These are phyloP conservation scores for Massariosphaeria phaeospora DNA, from an alignment of 495 filamentous ascomycete species.

Conservation along the genomic window DNA sequence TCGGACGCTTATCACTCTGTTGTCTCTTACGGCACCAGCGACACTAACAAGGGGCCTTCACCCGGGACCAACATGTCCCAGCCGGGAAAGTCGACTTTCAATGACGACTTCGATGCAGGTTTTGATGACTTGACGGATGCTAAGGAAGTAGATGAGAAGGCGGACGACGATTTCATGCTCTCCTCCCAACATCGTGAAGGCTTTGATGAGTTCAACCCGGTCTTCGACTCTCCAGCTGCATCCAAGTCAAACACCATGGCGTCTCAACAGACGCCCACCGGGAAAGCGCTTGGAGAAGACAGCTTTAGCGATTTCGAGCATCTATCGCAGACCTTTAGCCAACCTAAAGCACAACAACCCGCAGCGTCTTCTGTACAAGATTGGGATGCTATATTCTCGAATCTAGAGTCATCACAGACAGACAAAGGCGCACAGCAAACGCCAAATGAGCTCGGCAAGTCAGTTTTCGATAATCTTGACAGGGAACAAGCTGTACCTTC, in stretches of 20 bases:
- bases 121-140: slow-evolving; percentile 87
- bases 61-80: slow-evolving; percentile 38
- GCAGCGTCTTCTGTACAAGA: slow-evolving; percentile 57
- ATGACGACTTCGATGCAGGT: slow-evolving; percentile 73
- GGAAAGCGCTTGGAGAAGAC: slow-evolving; percentile 48
- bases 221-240: slow-evolving; percentile 51
- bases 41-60: slow-evolving; percentile 32
- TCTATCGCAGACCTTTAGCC: slow-evolving; percentile 29
- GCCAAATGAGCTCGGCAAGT: slow-evolving; percentile 16
- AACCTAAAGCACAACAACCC: slow-evolving; percentile 38
- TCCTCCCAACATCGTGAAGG: slow-evolving; percentile 42
- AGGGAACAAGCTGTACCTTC: slow-evolving; percentile 22
- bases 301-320: slow-evolving; percentile 52
- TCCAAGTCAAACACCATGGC: slow-evolving; percentile 53
- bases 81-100: slow-evolving; percentile 45
- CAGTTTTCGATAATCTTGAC: slow-evolving; percentile 22
- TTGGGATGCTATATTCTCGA: slow-evolving; percentile 93
- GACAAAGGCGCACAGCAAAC: slow-evolving; percentile 23
- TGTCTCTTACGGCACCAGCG: slow-evolving; percentile 33
- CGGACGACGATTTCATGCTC: slow-evolving; percentile 53
- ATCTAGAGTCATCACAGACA: slow-evolving; percentile 55
- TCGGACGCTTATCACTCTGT: slow-evolving; percentile 40
- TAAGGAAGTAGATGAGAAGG: slow-evolving; percentile 76
- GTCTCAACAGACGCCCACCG: slow-evolving; percentile 48
- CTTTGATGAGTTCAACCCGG: slow-evolving; percentile 65